Base-by-base conservation (phyloP, 768 basidiomycete species). In the Amanita molliuscula region DNA sequence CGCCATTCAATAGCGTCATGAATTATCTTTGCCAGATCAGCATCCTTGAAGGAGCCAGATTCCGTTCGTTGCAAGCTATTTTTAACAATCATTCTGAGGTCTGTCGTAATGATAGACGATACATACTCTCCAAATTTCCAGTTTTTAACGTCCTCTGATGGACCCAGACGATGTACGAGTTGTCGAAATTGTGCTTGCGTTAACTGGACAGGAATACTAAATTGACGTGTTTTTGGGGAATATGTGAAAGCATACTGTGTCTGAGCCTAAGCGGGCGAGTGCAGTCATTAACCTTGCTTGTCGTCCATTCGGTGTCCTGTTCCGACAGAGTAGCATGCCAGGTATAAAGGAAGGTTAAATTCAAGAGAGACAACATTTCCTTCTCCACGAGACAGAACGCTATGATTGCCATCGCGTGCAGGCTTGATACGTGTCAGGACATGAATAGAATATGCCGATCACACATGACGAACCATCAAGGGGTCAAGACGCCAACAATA, bases 331-430 rank as follows among this genome's bases (percentile, higher is more conserved):
- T 71, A 16, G 85, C 68, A 56, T 88, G 85, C 85, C 85, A 88
- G 45, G 75, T 50, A 62, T 78, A 78, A 18, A 78, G 62, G 62
- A 2, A 77, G 65, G 55, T 78, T 88, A 69, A 90, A 89, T 64
- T 90, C 88, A 29, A 88, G 60, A 0, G 87, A 86, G 51, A 79
- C 77, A 33, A 77, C 79, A 58, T 90, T 90, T 44, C 88, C 88
- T 60, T 81, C 67, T 33, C 88, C 88, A 8, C 79, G 74, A 33
- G 79, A 76, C 11, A 74, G 65, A 49, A 84, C 62, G 0, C 67
- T 66, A 54, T 86, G 84, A 52, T 69, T 58, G 0, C 58, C 8
- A 23, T 74, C 73, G 41, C 85, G 74, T 52, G 74, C 74, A 8
- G 66, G 52, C 82, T 84, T 42, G 6, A 52, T 41, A 46, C 47